A percentile compares a stretch with the other conserved stretches of the same genome.
Evolutionary conservation across 202 grass and related monocot genomes (phyloP).

Genomic region (Sporobolus alterniflorus): DNA sequence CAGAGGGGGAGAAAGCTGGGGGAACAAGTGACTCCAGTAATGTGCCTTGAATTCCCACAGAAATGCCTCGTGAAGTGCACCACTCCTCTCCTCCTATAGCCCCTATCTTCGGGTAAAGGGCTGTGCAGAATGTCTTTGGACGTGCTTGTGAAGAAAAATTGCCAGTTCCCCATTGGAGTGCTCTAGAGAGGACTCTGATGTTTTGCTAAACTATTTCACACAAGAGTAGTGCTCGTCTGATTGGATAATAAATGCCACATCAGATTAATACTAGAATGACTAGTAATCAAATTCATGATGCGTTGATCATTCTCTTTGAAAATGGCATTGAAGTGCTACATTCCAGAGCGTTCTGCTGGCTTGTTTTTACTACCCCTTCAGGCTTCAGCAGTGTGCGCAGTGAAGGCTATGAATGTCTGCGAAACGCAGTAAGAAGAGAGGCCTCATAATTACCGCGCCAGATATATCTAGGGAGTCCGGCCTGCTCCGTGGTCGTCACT

Average conservation of each 20-base stretch:
- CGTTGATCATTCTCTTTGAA: background rate
- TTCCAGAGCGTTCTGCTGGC: slow-evolving; percentile 13
- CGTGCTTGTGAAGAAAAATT: background rate
- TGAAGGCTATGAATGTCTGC: slow-evolving; percentile 18
- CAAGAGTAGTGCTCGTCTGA: background rate
- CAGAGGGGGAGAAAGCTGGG: background rate
- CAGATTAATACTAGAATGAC: background rate
- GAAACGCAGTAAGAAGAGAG: slow-evolving; percentile 20
- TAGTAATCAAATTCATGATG: background rate
- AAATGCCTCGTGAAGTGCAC: slow-evolving; percentile 44
- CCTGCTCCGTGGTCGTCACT: slow-evolving; percentile 13
- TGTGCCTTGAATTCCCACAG: slow-evolving; percentile 45
- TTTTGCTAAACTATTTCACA: background rate
- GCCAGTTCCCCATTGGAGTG: background rate
- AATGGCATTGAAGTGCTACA: background rate
- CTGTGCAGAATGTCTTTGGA: slow-evolving; percentile 38
- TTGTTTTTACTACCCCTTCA: background rate
- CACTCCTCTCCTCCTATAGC: background rate
- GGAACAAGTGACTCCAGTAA: slow-evolving; percentile 29
- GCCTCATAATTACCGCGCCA: slow-evolving; percentile 18
- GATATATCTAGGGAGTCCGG: background rate
- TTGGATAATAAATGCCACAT: background rate
- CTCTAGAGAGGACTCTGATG: background rate
- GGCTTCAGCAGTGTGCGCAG: background rate
- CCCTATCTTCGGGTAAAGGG: background rate